Evolutionary conservation across 306 rosid genomes (phyloP).

Genomic region (Quercus wislizeni): DNA sequence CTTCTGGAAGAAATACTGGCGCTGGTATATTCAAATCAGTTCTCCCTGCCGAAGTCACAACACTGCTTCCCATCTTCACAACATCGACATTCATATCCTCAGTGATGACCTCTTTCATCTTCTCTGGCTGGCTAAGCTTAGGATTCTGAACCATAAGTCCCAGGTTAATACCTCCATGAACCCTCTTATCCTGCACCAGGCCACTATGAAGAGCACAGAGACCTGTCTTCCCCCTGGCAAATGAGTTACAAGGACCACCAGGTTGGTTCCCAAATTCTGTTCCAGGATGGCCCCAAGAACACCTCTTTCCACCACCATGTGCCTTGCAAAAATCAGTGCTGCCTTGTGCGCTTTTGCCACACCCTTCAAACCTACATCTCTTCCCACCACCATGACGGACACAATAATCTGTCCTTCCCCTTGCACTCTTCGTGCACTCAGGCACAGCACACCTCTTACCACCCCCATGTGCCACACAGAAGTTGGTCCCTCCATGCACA

Average conservation of each 20-base stretch:
- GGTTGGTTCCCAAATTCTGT: conserved; percentile 56
- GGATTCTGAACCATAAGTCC: conserved; percentile 59
- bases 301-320: conserved; percentile 97
- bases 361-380: conserved; percentile 79
- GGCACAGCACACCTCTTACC: conserved; percentile 89
- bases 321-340: conserved; percentile 97
- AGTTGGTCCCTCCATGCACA: conserved; percentile 94
- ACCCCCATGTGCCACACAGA: conserved; percentile 97
- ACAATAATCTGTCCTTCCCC: conserved; percentile 95
- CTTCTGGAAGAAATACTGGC: conserved; percentile 58
- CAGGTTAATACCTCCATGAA: conserved; percentile 81
- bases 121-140: conserved; percentile 38
- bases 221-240: conserved; percentile 87
- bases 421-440: conserved; percentile 88
- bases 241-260: conserved; percentile 71
- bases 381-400: conserved; percentile 97
- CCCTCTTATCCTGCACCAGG: conserved; percentile 85
- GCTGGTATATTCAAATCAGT: conserved; percentile 10
- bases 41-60: conserved; percentile 12
- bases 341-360: conserved; percentile 97
- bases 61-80: conserved; percentile 28
- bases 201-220: conserved; percentile 88
- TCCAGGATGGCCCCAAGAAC: conserved; percentile 91
- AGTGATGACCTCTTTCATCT: conserved; percentile 34
- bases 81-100: conserved; percentile 50